Evolutionary conservation across 129 eudicot genomes (phyloP).

Genomic region (Lactuca sativa): DNA sequence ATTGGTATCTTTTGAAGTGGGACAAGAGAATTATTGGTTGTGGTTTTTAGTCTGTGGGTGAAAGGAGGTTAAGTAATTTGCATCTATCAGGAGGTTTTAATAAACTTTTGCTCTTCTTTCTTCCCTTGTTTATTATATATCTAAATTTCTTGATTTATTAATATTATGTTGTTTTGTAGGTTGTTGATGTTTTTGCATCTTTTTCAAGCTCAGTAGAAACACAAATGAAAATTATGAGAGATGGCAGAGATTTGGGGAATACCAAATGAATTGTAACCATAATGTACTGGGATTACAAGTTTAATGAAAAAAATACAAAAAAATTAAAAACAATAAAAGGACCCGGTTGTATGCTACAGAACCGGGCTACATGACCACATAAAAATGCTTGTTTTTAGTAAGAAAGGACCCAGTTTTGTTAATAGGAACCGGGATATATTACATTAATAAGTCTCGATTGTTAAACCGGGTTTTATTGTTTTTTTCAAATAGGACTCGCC

Average conservation of each 20-base stretch:
- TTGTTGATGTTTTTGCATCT: slow-evolving; percentile 79
- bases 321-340: too few relatives aligned
- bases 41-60: slow-evolving; percentile 47
- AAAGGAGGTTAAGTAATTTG: slow-evolving; percentile 34
- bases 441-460: too few relatives aligned
- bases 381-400: too few relatives aligned
- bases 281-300: too few relatives aligned
- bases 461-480: too few relatives aligned
- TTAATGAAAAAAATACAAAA: too few relatives aligned
- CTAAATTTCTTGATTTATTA: slow-evolving; percentile 10
- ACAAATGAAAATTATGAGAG: slow-evolving; percentile 61
- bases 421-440: too few relatives aligned
- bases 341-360: too few relatives aligned
- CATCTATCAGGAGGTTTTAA: slow-evolving; percentile 67
- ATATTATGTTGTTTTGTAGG: slow-evolving; percentile 45
- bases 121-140: not conserved
- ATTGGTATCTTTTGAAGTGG: slow-evolving; percentile 82
- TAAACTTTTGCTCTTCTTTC: not conserved
- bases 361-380: too few relatives aligned
- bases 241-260: slow-evolving; percentile 68
- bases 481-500: too few relatives aligned
- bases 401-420: too few relatives aligned
- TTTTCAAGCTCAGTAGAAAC: slow-evolving; percentile 63
- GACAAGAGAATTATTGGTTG: slow-evolving; percentile 70
- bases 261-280: slow-evolving; percentile 6